Evolutionary conservation across 2,329 filamentous ascomycete species (phyloP).

Genomic region (Periconia sp.): DNA sequence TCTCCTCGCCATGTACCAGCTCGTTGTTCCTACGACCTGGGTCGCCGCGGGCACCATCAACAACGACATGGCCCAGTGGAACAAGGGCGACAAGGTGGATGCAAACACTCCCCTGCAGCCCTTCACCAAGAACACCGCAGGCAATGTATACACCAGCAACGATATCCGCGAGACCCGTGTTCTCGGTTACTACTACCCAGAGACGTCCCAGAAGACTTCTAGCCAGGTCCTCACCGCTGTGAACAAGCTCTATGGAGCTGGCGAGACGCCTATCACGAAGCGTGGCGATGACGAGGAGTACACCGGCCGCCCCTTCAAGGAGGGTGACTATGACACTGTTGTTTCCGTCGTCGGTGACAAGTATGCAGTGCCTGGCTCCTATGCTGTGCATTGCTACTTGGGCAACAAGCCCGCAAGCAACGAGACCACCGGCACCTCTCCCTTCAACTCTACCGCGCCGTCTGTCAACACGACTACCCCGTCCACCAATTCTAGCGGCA

Average conservation of each 20-base stretch:
- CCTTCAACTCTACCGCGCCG: conserved; percentile 18
- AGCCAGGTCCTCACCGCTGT: conserved; percentile 32
- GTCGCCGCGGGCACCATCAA: conserved; percentile 55
- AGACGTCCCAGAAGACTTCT: conserved; percentile 32
- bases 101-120: conserved; percentile 55
- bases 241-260: conserved; percentile 43
- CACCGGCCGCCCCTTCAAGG: conserved; percentile 37
- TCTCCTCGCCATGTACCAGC: conserved; percentile 77
- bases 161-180: conserved; percentile 44
- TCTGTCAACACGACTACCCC: neutral
- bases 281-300: conserved; percentile 27
- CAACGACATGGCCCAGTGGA: conserved; percentile 42
- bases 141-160: conserved; percentile 54
- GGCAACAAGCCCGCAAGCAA: conserved; percentile 28
- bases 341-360: conserved; percentile 41
- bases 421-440: conserved; percentile 24
- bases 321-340: conserved; percentile 44
- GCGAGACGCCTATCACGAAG: conserved; percentile 44
- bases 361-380: conserved; percentile 43
- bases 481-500: conserved; percentile 23
- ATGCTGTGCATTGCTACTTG: conserved; percentile 44
- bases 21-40: conserved; percentile 72
- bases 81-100: conserved; percentile 57
- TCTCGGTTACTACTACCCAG: conserved; percentile 51
- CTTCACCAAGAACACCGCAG: conserved; percentile 38